Percentiles rank a stretch among this genome's conserved stretches.
These are phyloP conservation scores for Wickerhamomyces rabaulensis DNA, from an alignment of 805 yeast genomes.

Conservation along the genomic window DNA sequence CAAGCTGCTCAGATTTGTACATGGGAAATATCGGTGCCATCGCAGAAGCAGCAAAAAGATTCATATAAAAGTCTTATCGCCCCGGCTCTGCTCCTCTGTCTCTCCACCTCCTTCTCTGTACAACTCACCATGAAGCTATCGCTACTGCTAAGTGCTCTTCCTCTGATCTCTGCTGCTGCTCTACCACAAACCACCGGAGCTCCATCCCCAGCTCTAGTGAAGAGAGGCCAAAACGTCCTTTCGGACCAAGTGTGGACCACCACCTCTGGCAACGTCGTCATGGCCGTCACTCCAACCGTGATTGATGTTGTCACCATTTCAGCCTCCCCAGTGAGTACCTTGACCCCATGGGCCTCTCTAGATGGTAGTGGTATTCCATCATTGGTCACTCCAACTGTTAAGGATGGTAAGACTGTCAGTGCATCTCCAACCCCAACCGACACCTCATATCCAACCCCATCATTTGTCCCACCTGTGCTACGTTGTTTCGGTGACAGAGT, in stretches of 20 bases:
- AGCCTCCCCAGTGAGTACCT: slow-evolving; percentile 32
- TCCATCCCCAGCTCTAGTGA: slow-evolving; percentile 15
- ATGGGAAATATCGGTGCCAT: background rate
- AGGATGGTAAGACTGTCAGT: slow-evolving; percentile 28
- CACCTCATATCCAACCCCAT: slow-evolving; percentile 28
- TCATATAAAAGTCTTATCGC: background rate
- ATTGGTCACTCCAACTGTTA: slow-evolving; percentile 35
- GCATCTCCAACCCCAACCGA: slow-evolving; percentile 40
- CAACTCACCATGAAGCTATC: background rate
- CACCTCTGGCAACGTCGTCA: slow-evolving; percentile 25
- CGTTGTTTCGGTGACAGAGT: slow-evolving; percentile 39
- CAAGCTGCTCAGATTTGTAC: background rate
- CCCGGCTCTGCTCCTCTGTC: background rate
- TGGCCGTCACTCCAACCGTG: slow-evolving; percentile 49
- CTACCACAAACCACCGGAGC: slow-evolving; percentile 18
- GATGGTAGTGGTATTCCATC: slow-evolving; percentile 41
- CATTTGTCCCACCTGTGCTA: slow-evolving; percentile 39
- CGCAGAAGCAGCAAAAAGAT: background rate
- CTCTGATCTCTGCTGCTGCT: slow-evolving; percentile 19
- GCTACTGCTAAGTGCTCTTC: slow-evolving; percentile 3
- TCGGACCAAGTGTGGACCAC: slow-evolving; percentile 32
- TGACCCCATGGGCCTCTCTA: slow-evolving; percentile 39
- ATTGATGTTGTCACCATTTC: slow-evolving; percentile 40
- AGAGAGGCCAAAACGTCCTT: slow-evolving; percentile 19
- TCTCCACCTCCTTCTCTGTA: background rate